Conservation (phyloP, 768 basidiomycete genomes). For the Psilocybe sp. region DNA sequence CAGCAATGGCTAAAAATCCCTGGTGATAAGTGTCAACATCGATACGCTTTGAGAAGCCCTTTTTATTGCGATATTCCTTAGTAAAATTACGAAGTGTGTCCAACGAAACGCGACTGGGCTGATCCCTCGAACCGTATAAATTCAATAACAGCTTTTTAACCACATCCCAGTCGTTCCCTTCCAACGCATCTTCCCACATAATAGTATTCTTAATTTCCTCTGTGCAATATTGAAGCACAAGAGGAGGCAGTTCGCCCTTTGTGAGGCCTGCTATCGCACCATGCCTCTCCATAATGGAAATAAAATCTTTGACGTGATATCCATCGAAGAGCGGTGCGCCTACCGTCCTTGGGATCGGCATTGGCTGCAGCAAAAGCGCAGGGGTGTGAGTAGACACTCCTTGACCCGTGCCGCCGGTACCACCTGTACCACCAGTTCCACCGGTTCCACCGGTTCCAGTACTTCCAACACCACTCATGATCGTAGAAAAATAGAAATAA, state of each 20-base stretch:
- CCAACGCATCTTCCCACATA: not conserved
- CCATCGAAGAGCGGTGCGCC: slow-evolving; percentile 3
- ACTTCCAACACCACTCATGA: too few relatives aligned
- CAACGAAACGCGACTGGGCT: not conserved
- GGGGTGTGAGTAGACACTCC: too few relatives aligned
- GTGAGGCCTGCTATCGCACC: not conserved
- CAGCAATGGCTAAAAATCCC: not conserved
- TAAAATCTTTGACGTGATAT: not conserved
- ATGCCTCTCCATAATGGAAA: not conserved
- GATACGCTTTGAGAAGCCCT: not conserved
- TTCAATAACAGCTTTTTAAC: not conserved
- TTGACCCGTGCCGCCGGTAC: too few relatives aligned
- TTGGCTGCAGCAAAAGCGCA: not conserved
- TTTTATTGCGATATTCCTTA: not conserved
- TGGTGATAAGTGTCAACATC: slow-evolving; percentile 5
- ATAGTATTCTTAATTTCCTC: slow-evolving; percentile 2
- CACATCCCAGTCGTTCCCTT: not conserved
- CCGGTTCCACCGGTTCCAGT: too few relatives aligned
- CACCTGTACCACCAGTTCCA: too few relatives aligned
- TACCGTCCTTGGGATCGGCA: slow-evolving; percentile 4
- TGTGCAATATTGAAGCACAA: not conserved
- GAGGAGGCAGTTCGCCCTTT: not conserved
- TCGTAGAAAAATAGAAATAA: too few relatives aligned
- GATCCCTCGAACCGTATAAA: slow-evolving; percentile 1
- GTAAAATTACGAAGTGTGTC: not conserved